These are phyloP conservation scores for Rutstroemia sydowiana DNA, from an alignment of 2,329 filamentous ascomycete species.

Conservation along the genomic window DNA sequence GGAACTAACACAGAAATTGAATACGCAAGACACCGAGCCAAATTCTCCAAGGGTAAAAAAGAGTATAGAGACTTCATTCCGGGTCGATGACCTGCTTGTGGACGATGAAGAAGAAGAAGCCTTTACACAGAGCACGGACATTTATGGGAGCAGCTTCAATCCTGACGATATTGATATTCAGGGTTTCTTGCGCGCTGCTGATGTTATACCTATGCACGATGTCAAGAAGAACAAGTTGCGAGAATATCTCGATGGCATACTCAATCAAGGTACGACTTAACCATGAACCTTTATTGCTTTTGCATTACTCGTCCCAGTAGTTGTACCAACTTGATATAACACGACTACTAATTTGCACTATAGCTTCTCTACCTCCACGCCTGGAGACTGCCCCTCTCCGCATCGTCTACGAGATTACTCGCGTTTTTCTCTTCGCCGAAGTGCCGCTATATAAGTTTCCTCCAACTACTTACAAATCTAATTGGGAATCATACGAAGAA, in stretches of 20 bases:
- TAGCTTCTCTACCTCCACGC: conserved; percentile 19
- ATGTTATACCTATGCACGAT: neutral
- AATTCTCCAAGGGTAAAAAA: neutral
- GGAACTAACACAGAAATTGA: neutral
- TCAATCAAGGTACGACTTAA: neutral
- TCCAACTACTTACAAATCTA: conserved; percentile 3
- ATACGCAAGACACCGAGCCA: conserved; percentile 13
- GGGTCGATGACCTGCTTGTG: neutral
- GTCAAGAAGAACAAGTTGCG: neutral
- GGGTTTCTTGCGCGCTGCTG: neutral
- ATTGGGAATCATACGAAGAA: conserved; percentile 37
- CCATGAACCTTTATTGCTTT: neutral
- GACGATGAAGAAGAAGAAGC: neutral
- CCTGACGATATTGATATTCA: neutral
- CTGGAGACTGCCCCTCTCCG: conserved; percentile 15
- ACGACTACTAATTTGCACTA: neutral
- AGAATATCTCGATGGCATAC: conserved; percentile 4
- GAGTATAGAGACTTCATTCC: neutral
- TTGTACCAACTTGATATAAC: neutral
- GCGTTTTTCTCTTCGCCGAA: conserved; percentile 24
- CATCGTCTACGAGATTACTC: conserved; percentile 27
- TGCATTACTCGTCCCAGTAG: neutral
- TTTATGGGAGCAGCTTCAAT: neutral
- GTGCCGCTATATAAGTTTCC: conserved; percentile 18
- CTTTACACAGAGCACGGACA: neutral